Percentiles rank a stretch among this genome's conserved stretches.
Evolutionary conservation across 371 early-diverging fungal species (phyloP).

Genomic region (Mucor irregularis): DNA sequence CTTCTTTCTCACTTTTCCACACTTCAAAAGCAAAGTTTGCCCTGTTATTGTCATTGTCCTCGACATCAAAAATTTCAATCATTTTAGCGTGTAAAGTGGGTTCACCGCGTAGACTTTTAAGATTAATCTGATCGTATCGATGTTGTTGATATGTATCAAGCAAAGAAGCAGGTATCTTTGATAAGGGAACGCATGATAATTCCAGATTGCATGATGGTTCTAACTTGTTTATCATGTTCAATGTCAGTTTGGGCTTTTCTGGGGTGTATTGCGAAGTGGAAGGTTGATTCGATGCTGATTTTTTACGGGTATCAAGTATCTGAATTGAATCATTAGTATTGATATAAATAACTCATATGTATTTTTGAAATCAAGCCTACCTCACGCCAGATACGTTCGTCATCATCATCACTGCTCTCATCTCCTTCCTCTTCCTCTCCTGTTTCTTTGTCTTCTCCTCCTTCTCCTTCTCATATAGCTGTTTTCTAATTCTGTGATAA

Average conservation of each 20-base stretch:
- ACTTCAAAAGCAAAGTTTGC: too few relatives aligned
- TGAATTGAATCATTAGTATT: conserved; percentile 5
- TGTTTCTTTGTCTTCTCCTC: background rate
- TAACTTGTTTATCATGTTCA: conserved; percentile 3
- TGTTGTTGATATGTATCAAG: background rate
- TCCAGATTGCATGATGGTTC: conserved; percentile 2
- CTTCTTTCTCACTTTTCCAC: too few relatives aligned
- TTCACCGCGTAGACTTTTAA: too few relatives aligned
- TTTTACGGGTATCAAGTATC: conserved; percentile 6
- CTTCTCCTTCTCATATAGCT: background rate
- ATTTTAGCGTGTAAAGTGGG: too few relatives aligned
- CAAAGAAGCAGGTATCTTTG: background rate
- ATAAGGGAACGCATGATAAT: conserved; percentile 1
- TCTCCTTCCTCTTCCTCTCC: background rate
- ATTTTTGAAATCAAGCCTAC: conserved; percentile 7
- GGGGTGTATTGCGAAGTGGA: conserved; percentile 5
- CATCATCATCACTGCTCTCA: background rate
- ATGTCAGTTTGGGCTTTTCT: conserved; percentile 6
- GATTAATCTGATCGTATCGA: too few relatives aligned
- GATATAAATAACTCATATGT: background rate
- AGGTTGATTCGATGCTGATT: background rate
- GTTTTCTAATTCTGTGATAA: conserved; percentile 5
- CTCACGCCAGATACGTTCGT: conserved; percentile 2
- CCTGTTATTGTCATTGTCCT: too few relatives aligned
- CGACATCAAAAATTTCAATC: too few relatives aligned